Evolutionary conservation across 2,329 filamentous ascomycete species (phyloP), one percentile per base, ranked within the genome.

Genomic region (Fusarium pseudoanthophilum): DNA sequence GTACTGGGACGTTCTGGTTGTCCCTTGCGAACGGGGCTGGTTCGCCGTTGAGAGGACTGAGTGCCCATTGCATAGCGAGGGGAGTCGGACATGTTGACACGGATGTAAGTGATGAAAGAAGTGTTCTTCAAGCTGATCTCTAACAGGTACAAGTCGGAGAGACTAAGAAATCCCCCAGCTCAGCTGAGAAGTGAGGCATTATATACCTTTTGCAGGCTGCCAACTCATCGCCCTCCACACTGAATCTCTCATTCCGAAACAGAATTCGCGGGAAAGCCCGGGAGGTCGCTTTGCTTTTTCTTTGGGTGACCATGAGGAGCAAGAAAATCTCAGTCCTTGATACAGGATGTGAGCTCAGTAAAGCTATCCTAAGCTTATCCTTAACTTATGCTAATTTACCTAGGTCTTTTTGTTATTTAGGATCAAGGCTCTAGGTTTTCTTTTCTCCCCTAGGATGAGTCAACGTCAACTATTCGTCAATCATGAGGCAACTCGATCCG

Each of bases 31-130:
- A 74, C 46, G 18, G 75, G 75, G 52, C 75, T 77, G 30, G 62
- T 75, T 37, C 73, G 59, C 11, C 73, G 68, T 2, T 57, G 28
- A 18, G 75, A 77, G 26, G 75, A 68, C 63, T 67, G 58, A n/a
- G 75, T 77, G 18, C 68, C 73, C 36, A 73, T 76, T 18, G 75
- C 73, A 43, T 75, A 77, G 36, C 75, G 75, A 60, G 75, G 75
- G 20, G 74, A 70, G 21, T 62, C 51, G 9, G 56, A 8, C 56
- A 59, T 45, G n/a, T 68, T 56, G 13, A 61, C 39, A 28, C 21
- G 24, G 51, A 30, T n/a, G 21, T 11, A 4, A 45, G 15, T n/a
- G n/a, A n/a, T 32, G 20, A 24, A n/a, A 37, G 37, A 11, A 16
- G 24, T 4, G 32, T 16, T 13, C 11, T 39, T 7, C 11, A 20